phyloP scores from a whole-genome alignment of 1,139 yeast genomes.

The Saccharomyces hybrid region DNA sequence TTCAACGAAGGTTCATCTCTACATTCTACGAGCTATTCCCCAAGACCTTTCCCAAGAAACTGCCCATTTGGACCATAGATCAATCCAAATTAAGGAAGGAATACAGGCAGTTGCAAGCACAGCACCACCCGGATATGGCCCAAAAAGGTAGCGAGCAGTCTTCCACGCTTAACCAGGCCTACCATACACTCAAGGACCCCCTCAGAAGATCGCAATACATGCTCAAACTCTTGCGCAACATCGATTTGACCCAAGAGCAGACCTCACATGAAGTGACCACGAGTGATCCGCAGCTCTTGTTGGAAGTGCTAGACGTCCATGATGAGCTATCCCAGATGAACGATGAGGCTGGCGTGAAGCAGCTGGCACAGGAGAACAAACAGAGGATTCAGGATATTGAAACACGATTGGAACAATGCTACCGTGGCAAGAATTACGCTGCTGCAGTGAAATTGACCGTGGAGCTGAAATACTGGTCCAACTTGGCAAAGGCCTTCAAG shows the following conservation, averaged over 20 bases:
- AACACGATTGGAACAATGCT: slow-evolving; percentile 30
- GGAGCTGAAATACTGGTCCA: slow-evolving; percentile 76
- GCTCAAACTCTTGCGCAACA: slow-evolving; percentile 36
- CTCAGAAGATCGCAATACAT: slow-evolving; percentile 59
- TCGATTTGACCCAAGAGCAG: slow-evolving; percentile 40
- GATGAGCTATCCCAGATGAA: slow-evolving; percentile 63
- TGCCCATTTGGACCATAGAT: slow-evolving; percentile 60
- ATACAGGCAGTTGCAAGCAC: slow-evolving; percentile 62
- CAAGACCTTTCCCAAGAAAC: slow-evolving; percentile 57
- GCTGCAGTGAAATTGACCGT: slow-evolving; percentile 60
- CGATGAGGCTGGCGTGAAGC: slow-evolving; percentile 48
- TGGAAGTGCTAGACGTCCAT: slow-evolving; percentile 75
- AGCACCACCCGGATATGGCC: slow-evolving; percentile 70
- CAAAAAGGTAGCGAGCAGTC: slow-evolving; percentile 26
- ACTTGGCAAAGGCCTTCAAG: slow-evolving; percentile 62
- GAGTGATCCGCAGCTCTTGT: slow-evolving; percentile 52
- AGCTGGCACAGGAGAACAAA: slow-evolving; percentile 49
- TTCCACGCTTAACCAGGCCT: slow-evolving; percentile 65
- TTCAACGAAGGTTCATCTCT: slow-evolving; percentile 12
- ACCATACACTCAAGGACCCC: slow-evolving; percentile 62
- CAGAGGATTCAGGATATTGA: slow-evolving; percentile 42
- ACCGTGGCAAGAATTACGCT: slow-evolving; percentile 34
- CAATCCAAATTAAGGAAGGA: slow-evolving; percentile 56
- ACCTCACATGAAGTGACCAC: slow-evolving; percentile 22
- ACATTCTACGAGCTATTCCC: slow-evolving; percentile 63